A percentile compares a stretch with the other conserved stretches of the same genome.
Conservation (phyloP, 257 asterid genomes). For the Thymus quinquecostatus region DNA sequence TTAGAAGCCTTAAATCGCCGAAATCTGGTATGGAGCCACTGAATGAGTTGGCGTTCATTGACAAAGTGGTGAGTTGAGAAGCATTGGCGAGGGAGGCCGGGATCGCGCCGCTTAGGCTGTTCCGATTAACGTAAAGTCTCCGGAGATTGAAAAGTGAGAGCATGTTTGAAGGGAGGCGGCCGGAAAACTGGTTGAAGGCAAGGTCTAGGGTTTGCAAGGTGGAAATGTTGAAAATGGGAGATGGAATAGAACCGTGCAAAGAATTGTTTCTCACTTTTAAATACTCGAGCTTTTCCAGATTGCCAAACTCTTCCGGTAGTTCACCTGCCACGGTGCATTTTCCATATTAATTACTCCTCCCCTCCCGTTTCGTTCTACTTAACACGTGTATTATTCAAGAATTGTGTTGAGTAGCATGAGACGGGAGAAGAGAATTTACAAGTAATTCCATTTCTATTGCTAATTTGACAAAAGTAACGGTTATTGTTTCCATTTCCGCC, state of each 20-base stretch:
- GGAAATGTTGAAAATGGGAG: constrained; percentile 32
- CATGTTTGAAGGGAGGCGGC: constrained; percentile 20
- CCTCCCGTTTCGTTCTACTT: too few relatives aligned
- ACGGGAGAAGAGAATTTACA: too few relatives aligned
- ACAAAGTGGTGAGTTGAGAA: constrained; percentile 32
- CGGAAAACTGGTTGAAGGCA: constrained; percentile 13
- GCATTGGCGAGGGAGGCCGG: constrained; percentile 36
- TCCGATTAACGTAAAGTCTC: constrained; percentile 11
- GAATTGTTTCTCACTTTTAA: background rate
- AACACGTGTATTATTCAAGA: too few relatives aligned
- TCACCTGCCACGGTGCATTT: constrained; percentile 33
- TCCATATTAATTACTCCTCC: too few relatives aligned
- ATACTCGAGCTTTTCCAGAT: background rate
- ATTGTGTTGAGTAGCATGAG: too few relatives aligned
- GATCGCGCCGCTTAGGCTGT: constrained; percentile 27
- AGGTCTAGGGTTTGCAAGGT: background rate
- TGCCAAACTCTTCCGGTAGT: constrained; percentile 44
- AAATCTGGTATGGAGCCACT: constrained; percentile 42
- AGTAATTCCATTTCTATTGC: too few relatives aligned
- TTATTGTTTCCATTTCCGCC: too few relatives aligned
- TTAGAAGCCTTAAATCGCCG: constrained; percentile 33
- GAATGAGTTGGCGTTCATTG: constrained; percentile 32
- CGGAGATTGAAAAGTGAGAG: constrained; percentile 31
- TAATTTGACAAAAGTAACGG: too few relatives aligned
- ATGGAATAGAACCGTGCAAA: constrained; percentile 25